phyloP scores from a whole-genome alignment of 1,284 basidiomycete species.

The Leucoagaricus sp. region DNA sequence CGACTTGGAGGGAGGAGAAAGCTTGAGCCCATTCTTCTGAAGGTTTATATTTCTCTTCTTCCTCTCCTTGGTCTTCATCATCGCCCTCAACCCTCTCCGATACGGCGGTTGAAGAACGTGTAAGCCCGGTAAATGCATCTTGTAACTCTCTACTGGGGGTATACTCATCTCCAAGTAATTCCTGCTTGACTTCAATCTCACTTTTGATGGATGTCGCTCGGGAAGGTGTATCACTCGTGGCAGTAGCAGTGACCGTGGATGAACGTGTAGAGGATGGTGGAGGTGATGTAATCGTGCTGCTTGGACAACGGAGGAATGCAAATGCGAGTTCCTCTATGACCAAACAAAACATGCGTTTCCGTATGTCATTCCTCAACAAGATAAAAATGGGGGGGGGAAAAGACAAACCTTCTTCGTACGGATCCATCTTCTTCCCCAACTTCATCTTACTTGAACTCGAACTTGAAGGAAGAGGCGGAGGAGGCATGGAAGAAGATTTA shows the following conservation, averaged over 20 bases:
- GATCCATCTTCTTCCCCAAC: conserved; percentile 22
- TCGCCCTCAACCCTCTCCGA: no score
- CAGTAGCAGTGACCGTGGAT: no score
- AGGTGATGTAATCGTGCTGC: not conserved
- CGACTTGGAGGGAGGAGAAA: not conserved
- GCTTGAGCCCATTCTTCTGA: not conserved
- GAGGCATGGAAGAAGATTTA: not conserved
- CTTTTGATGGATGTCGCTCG: not conserved
- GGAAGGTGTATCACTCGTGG: not conserved
- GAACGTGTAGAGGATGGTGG: not conserved
- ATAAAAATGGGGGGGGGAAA: not conserved
- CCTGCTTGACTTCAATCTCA: conserved; percentile 9
- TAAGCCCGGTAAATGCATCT: conserved; percentile 5
- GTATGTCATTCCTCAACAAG: not conserved
- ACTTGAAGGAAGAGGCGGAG: not conserved
- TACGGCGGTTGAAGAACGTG: no score
- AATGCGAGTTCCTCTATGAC: conserved; percentile 16
- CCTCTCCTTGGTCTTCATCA: not conserved
- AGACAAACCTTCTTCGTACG: conserved; percentile 25
- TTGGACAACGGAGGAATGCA: conserved; percentile 13
- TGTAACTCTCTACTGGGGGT: conserved; percentile 2
- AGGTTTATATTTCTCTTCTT: conserved; percentile 5
- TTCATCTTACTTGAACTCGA: not conserved
- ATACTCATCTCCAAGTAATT: conserved; percentile 4
- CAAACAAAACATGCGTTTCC: not conserved